These are phyloP conservation scores for Babesia sp. DNA, from an alignment of 169 alveolate genomes.

Conservation along the genomic window DNA sequence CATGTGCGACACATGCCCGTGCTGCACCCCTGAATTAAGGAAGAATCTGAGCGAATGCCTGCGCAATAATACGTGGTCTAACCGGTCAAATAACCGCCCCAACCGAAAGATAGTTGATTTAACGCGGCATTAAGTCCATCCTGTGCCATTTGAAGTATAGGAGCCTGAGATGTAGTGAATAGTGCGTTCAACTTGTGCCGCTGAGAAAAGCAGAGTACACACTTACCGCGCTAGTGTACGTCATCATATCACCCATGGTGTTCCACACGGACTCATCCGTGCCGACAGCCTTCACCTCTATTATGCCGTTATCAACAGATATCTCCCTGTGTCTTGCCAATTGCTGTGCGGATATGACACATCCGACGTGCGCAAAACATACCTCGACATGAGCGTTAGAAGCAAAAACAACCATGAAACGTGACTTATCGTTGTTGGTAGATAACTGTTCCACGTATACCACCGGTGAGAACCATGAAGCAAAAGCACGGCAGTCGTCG, in stretches of 20 bases:
- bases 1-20: neutral
- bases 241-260: slow-evolving; percentile 57
- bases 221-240: slow-evolving; percentile 53
- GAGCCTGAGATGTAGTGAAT: slow-evolving; percentile 26
- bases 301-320: neutral
- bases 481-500: slow-evolving; percentile 69
- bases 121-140: slow-evolving; percentile 51
- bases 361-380: neutral
- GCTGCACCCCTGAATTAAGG: no score
- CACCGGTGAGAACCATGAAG: slow-evolving; percentile 79
- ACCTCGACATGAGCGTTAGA: slow-evolving; percentile 71
- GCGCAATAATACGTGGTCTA: slow-evolving; percentile 25
- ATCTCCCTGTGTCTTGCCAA: slow-evolving; percentile 41
- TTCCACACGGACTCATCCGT: slow-evolving; percentile 64
- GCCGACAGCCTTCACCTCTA: slow-evolving; percentile 15
- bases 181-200: neutral
- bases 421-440: slow-evolving; percentile 26
- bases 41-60: no score
- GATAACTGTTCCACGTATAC: slow-evolving; percentile 69
- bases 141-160: slow-evolving; percentile 51
- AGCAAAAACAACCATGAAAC: slow-evolving; percentile 73
- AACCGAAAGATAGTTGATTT: slow-evolving; percentile 1
- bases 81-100: slow-evolving; percentile 38
- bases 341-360: slow-evolving; percentile 10
- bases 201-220: neutral